phyloP scores from a whole-genome alignment of 495 filamentous ascomycete genomes.

The Penicilliopsis zonata region DNA sequence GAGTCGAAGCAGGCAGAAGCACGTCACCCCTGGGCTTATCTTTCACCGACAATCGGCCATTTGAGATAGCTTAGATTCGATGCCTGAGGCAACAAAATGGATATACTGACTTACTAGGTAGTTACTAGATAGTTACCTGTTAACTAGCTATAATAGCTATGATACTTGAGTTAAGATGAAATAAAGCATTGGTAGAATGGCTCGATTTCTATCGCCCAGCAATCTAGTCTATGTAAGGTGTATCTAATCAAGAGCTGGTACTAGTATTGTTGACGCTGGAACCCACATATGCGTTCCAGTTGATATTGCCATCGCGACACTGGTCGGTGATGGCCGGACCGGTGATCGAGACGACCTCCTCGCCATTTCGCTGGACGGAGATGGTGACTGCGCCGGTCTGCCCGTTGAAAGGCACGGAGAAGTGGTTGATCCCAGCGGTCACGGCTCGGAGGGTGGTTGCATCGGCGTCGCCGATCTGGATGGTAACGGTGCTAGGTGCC shows the following conservation, averaged over 20 bases:
- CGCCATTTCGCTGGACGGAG: slow-evolving; percentile 27
- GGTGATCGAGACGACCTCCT: slow-evolving; percentile 10
- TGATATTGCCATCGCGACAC: slow-evolving; percentile 38
- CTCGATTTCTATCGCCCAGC: too few relatives aligned
- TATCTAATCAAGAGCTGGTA: neutral
- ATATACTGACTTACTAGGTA: too few relatives aligned
- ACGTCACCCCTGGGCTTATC: too few relatives aligned
- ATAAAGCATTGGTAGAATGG: too few relatives aligned
- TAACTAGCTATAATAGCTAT: too few relatives aligned
- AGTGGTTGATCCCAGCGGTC: slow-evolving; percentile 37
- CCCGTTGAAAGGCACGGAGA: slow-evolving; percentile 37
- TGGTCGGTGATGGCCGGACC: slow-evolving; percentile 38
- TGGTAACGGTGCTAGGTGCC: slow-evolving; percentile 24
- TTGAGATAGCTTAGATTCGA: too few relatives aligned
- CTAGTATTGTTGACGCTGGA: slow-evolving; percentile 9
- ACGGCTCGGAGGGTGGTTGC: slow-evolving; percentile 25
- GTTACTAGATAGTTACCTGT: too few relatives aligned
- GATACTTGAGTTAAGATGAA: too few relatives aligned
- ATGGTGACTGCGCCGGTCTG: slow-evolving; percentile 40
- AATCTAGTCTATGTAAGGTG: too few relatives aligned
- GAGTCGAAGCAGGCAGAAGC: neutral
- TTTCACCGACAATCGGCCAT: too few relatives aligned
- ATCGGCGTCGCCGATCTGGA: slow-evolving; percentile 36
- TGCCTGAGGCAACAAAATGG: too few relatives aligned
- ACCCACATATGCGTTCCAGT: slow-evolving; percentile 35